A percentile compares a stretch with the other conserved stretches of the same genome.
These are phyloP conservation scores for Rostrohypoxylon terebratum DNA, from an alignment of 495 filamentous ascomycete genomes.

Conservation along the genomic window DNA sequence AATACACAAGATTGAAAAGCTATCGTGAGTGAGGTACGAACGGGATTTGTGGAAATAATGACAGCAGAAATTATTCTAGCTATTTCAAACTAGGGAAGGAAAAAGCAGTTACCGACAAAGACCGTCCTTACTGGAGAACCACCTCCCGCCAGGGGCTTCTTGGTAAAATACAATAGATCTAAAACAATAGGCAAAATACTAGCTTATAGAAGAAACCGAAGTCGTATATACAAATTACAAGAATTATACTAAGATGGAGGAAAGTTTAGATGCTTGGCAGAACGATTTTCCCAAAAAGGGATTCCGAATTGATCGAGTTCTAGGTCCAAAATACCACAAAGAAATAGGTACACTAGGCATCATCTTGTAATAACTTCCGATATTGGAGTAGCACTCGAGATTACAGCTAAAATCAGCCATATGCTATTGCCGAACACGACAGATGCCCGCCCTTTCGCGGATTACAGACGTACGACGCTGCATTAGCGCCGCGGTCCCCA, in stretches of 20 bases:
- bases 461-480: background rate
- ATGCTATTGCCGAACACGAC: slow-evolving; percentile 1
- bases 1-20: too few relatives aligned
- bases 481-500: background rate
- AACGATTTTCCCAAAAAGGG: background rate
- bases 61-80: background rate
- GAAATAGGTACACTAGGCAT: too few relatives aligned
- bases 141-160: background rate
- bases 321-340: too few relatives aligned
- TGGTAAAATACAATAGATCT: background rate
- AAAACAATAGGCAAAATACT: background rate
- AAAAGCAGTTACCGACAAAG: background rate
- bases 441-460: slow-evolving; percentile 18
- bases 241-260: background rate
- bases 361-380: background rate
- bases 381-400: background rate
- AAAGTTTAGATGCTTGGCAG: background rate
- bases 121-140: background rate
- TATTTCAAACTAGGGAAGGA: background rate
- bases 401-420: background rate
- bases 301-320: background rate
- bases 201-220: background rate
- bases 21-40: background rate
- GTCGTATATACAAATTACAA: background rate
- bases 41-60: background rate